Evolutionary conservation across 345 rosid genomes (phyloP).

Genomic region (Salix udensis): DNA sequence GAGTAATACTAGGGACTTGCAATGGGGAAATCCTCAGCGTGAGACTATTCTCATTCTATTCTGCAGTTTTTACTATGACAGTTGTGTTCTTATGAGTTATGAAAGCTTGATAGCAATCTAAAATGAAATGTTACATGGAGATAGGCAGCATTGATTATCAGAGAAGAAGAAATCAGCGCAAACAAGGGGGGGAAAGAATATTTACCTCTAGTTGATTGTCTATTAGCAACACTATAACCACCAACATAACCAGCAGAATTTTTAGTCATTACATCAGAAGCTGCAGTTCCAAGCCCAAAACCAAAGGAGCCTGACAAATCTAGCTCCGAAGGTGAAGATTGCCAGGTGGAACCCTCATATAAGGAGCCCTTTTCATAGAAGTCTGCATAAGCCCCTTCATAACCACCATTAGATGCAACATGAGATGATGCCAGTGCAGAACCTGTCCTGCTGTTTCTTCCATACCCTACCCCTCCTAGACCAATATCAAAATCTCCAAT

Average conservation of each 20-base stretch:
- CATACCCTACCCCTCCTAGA: constrained; percentile 42
- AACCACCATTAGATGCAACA: constrained; percentile 37
- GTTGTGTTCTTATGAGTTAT: background rate
- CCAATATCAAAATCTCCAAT: constrained; percentile 34
- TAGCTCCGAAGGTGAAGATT: constrained; percentile 36
- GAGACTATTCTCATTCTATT: background rate
- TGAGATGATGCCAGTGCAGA: constrained; percentile 26
- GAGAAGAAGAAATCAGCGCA: background rate
- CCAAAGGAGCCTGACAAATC: constrained; percentile 44
- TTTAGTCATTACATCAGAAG: constrained; percentile 44
- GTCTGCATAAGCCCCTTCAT: constrained; percentile 35
- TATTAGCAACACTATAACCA: constrained; percentile 48
- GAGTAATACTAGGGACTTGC: background rate
- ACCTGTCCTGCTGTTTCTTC: constrained; percentile 35
- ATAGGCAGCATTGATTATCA: background rate
- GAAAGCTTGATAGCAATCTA: background rate
- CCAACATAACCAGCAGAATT: constrained; percentile 51
- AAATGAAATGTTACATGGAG: background rate
- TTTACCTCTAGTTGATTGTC: constrained; percentile 62
- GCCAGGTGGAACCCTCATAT: constrained; percentile 50
- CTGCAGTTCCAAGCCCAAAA: constrained; percentile 46
- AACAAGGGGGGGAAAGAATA: background rate
- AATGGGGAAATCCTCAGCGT: background rate
- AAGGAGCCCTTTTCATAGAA: constrained; percentile 33
- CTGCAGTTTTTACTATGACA: background rate